Base-by-base conservation (phyloP, 2,329 filamentous ascomycete species). In the Fusarium austroafricanum region DNA sequence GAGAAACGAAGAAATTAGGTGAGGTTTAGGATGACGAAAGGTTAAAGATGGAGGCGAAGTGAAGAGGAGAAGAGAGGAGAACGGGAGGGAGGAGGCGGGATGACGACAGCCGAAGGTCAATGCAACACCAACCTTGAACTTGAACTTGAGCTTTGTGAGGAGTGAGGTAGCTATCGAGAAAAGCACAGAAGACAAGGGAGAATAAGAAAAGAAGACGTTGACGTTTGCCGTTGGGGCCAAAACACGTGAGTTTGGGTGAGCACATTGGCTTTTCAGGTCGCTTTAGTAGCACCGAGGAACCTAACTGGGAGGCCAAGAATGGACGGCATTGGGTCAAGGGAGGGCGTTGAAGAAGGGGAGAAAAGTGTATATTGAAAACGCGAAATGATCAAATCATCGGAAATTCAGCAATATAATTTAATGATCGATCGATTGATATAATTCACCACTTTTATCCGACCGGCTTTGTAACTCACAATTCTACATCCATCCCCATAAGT, bases 231-330 rank as follows among this genome's bases (percentile, higher is more conserved):
- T 64, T 67, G 63, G 52, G 57, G 63, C 33, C 35, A 28, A 55
- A 47, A 63, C 63, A 67, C 65, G 63, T 67, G 65, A 67, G 59
- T 38, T 40, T 57, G 50, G 39, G 42, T 40, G 51, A 51, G 50
- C 47, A 57, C 54, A 45, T 61, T 46, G 38, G 43, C 40, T 55
- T 61, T 49, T 38, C 49, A 38, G 50, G 50, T 56, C 43, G 43
- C 40, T 51, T 57, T 45, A 43, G 38, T 44, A 47, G 28, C 49
- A 31, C 43, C 38, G 33, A 63, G 50, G 38, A 47, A 11, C 31
- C 7, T 15, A 38, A 35, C 35, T 33, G 6, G 31, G 14, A 47
- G 45, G 39, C 54, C 58, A 51, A 43, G 57, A 21, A 20, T 12
- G 21, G 51, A 58, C 57, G 62, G 62, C 62, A 64, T 42, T 51